Evolutionary conservation across 2,329 filamentous ascomycete species (phyloP).

Genomic region (Xylaria sp.): DNA sequence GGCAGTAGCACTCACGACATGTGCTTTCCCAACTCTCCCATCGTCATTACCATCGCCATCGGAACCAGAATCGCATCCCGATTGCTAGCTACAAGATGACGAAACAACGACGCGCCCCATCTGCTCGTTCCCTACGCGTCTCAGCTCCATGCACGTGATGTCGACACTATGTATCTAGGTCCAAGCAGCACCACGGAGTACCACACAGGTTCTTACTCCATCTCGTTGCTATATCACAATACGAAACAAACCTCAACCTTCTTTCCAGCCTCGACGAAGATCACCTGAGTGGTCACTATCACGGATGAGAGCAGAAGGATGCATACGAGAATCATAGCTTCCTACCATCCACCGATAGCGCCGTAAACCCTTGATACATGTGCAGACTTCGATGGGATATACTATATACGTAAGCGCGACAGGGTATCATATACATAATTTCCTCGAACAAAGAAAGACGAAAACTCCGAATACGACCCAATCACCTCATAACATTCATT

Average conservation of each 20-base stretch:
- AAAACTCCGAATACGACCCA: background rate
- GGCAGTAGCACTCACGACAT: background rate
- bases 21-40: background rate
- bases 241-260: too few relatives aligned
- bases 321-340: background rate
- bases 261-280: too few relatives aligned
- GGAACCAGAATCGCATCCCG: background rate
- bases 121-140: background rate
- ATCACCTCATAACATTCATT: background rate
- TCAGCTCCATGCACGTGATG: background rate
- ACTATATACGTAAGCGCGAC: background rate
- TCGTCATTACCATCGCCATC: background rate
- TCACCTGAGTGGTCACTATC: too few relatives aligned
- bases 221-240: too few relatives aligned
- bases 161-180: background rate
- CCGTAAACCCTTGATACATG: background rate
- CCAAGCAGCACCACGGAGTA: background rate
- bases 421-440: background rate
- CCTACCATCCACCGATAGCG: background rate
- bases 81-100: background rate
- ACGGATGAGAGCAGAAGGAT: too few relatives aligned
- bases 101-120: background rate
- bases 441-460: background rate
- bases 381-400: background rate
- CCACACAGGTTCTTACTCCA: too few relatives aligned